Base-by-base conservation (phyloP, 83 land plant genomes). In the Diphasiastrum complanatum region DNA sequence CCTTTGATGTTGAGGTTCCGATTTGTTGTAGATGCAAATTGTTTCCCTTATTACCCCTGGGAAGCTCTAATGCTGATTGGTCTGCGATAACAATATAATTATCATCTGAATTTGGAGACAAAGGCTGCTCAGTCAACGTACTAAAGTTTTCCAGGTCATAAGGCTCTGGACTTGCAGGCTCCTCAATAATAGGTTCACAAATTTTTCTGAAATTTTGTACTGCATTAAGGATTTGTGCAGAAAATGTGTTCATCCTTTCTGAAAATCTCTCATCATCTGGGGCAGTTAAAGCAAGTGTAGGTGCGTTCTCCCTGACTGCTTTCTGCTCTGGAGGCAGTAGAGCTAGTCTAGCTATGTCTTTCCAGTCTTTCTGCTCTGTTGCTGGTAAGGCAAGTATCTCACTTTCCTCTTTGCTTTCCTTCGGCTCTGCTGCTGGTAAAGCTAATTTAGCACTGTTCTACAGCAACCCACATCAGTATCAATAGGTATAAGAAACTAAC, bases 291-390 rank as follows among this genome's bases (percentile, higher is more conserved):
- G 24, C 26, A 14, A 67, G 65, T 29, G 72, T 59, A 31, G 56
- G 63, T 63, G 77, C 45, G 33, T 5, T 54, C 20, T 76, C 72
- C 27, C n/a, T n/a, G n/a, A 81, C 50, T n/a, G 69, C 43, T 52
- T 73, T 81, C 48, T 84, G 82, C 63, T 75, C 76, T 69, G 90
- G 82, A 34, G 78, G 82, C 45, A 83, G 86, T 1, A 89, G 74
- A 25, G 90, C 80, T 25, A 80, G 83, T 56, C 80, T 73, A 46
- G 86, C 82, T 65, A 86, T 85, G 73, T 46, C 35, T n/a, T n/a
- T n/a, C n/a, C n/a, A n/a, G n/a, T n/a, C n/a, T n/a, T n/a, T n/a
- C n/a, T n/a, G n/a, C n/a, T n/a, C n/a, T n/a, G n/a, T n/a, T n/a
- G n/a, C n/a, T n/a, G n/a, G n/a, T n/a, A n/a, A n/a, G n/a, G n/a